Evolutionary conservation across 208 protist species (phyloP), one percentile per base, ranked within the genome.

Genomic region (Leishmania tropica): DNA sequence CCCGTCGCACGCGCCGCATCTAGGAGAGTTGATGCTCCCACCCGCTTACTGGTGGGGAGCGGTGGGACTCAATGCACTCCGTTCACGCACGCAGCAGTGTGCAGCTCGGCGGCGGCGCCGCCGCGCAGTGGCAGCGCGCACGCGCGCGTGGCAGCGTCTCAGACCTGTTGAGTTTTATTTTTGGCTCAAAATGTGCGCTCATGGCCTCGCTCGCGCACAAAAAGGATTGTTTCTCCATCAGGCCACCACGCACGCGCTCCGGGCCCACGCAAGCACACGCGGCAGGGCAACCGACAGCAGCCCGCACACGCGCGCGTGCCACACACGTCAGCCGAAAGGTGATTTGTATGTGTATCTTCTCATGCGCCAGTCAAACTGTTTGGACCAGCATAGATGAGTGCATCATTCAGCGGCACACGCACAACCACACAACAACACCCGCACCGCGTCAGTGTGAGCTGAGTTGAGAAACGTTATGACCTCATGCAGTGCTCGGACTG

Each of bases 141-240:
- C n/a, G n/a, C n/a, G n/a, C n/a, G n/a, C n/a, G 37, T 28, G 65
- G 78, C 48, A 51, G 78, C 47, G 51, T 45, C 60, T 83, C 80
- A 83, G 80, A 83, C 80, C 80, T 79, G 72, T 78, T 83, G 80
- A 83, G 80, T 83, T 83, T 83, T 79, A 7, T 56, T 17, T 83
- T 83, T 83, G 80, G 80, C 80, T 83, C 72, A 51, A 83, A 79
- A 68, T 45, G 80, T 79, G 80, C 80, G 80, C 80, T 83, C 80
- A 83, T 79, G 0, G 80, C 80, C n/a, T 83, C 74, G 73, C 80
- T 78, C 80, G 72, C 80, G 80, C 80, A 79, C 80, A 45, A 65
- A 17, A 35, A n/a, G n/a, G n/a, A 42, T 72, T 78, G 70, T 65
- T 73, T 83, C 31, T 79, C 62, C 80, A 83, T 83, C 54, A 60